A percentile compares a stretch with the other conserved stretches of the same genome.
Conservation (phyloP, 495 filamentous ascomycete genomes). For the Neurospora tetrasperma region DNA sequence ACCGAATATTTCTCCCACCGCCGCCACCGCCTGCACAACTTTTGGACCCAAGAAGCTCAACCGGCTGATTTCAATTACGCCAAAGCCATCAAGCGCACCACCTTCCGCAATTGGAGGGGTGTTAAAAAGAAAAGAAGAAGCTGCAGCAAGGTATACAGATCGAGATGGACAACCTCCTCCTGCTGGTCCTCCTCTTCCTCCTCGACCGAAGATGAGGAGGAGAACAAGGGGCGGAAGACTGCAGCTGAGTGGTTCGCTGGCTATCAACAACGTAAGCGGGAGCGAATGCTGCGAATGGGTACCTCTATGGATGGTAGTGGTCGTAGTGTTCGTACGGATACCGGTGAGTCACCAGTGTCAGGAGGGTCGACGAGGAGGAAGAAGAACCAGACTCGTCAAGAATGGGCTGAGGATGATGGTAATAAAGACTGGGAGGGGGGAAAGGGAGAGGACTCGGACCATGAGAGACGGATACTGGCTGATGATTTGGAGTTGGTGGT, state of each 20-base stretch:
- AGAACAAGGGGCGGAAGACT: background rate
- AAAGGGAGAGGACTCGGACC: slow-evolving; percentile 53
- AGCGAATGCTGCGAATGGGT: slow-evolving; percentile 16
- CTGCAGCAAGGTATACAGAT: too few relatives aligned
- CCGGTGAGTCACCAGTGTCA: too few relatives aligned
- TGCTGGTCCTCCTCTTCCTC: too few relatives aligned
- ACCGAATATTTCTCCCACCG: background rate
- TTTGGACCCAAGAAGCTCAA: background rate
- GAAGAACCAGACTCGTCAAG: background rate
- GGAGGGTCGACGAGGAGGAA: slow-evolving; percentile 9
- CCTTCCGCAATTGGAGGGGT: background rate
- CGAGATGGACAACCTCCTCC: too few relatives aligned
- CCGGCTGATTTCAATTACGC: background rate
- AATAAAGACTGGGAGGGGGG: slow-evolving; percentile 50
- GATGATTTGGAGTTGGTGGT: background rate
- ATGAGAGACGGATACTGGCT: slow-evolving; percentile 35
- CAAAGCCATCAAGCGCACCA: background rate
- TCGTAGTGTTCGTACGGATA: too few relatives aligned
- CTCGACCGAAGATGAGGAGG: too few relatives aligned
- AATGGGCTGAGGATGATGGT: background rate
- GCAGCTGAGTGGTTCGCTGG: background rate
- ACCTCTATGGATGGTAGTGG: too few relatives aligned
- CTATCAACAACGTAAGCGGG: too few relatives aligned
- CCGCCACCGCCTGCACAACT: background rate
- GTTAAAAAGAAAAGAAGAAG: background rate